Evolutionary conservation across 345 rosid genomes (phyloP), one percentile per base, ranked within the genome.

Genomic region (Pseudoturritis turrita): DNA sequence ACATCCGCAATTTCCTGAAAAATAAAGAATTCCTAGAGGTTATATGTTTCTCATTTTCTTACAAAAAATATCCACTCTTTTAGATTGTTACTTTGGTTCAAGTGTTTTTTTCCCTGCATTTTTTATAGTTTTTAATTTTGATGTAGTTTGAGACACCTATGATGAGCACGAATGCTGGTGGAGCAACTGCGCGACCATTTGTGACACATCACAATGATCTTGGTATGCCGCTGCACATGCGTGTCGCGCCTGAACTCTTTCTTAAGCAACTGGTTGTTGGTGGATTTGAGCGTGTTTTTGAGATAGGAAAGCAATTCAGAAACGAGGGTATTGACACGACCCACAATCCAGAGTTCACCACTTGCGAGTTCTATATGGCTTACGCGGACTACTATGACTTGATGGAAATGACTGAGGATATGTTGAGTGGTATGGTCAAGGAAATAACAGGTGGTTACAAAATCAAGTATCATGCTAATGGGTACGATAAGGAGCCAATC

Each of bases 181-280:
- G 97, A 56, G 97, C 98, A 71, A 84, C 92, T 61, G 98, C 94
- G 6, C 91, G 96, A 14, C 97, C 97, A 29, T 93, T 93, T 81
- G 89, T 79, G 44, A 93, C 98, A 6, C 85, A 90, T 80, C 97
- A 90, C 79, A 88, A 90, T 67, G 97, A 93, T 8, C 57, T 93
- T 49, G 78, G 86, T 68, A 90, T 85, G 96, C 84, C 70, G 82
- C 79, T 90, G 17, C 89, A n/a, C 77, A 85, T 93, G 98, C 89
- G 97, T n/a, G 88, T 93, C 73, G 89, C 98, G 7, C 98, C 97
- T 5, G 98, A 88, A 58, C 90, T 93, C 55, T 83, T 62, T 66
- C 92, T 90, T 26, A 90, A 93, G 84, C 79, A 90, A 79, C 85
- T 93, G 11, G 85, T 93, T 62, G 88, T 90, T 72, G 97, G 97